phyloP scores from a whole-genome alignment of 441 rosid species.

The Brassica balearica region DNA sequence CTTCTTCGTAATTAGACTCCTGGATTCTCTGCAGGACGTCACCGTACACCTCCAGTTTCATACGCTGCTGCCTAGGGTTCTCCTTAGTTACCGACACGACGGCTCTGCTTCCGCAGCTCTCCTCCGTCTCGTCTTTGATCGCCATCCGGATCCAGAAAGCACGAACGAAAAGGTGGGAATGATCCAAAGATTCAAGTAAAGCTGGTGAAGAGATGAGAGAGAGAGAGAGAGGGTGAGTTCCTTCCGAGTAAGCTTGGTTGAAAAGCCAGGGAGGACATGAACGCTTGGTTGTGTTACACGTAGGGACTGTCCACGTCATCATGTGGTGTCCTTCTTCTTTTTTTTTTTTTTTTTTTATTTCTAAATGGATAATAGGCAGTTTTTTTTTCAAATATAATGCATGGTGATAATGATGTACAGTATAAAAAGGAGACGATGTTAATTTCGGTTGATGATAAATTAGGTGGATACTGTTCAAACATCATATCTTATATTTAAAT shows the following conservation, averaged over 20 bases:
- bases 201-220: neutral
- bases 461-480: too few species aligned
- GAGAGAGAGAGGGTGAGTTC: neutral
- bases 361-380: slow-evolving; percentile 36
- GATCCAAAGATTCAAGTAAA: slow-evolving; percentile 44
- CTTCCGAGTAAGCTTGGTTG: slow-evolving; percentile 5
- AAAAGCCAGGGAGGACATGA: slow-evolving; percentile 38
- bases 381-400: neutral
- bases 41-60: slow-evolving; percentile 81
- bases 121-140: slow-evolving; percentile 77
- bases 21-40: slow-evolving; percentile 80
- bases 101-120: slow-evolving; percentile 92
- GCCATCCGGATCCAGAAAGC: slow-evolving; percentile 57
- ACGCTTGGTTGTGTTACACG: slow-evolving; percentile 41
- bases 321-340: slow-evolving; percentile 10
- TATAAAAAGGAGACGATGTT: neutral
- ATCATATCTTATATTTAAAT: too few species aligned
- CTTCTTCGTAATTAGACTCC: slow-evolving; percentile 72
- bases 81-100: slow-evolving; percentile 52
- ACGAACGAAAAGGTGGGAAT: slow-evolving; percentile 11
- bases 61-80: slow-evolving; percentile 70
- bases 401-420: slow-evolving; percentile 10
- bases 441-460: too few species aligned
- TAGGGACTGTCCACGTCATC: slow-evolving; percentile 39
- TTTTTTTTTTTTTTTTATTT: neutral